Evolutionary conservation across 202 grass and related monocot species (phyloP), one percentile per base, ranked within the genome.

Genomic region (Zoysia matrella): DNA sequence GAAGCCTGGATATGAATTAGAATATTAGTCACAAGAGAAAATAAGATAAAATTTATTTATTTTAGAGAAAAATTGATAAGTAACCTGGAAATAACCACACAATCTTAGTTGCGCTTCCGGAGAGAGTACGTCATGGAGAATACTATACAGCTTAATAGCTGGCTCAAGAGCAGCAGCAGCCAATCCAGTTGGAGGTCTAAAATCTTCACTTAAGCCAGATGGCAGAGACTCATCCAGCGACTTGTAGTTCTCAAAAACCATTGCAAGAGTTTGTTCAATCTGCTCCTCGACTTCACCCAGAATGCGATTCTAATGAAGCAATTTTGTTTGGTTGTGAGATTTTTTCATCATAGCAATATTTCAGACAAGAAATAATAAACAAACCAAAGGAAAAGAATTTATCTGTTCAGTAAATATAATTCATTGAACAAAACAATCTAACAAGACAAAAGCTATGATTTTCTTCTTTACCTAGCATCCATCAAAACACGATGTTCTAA

Each of bases 81-180:
- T 74, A 64, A 95, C 96, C 92, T 98, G 92, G 84, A 99, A 99
- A 71, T 99, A 95, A 96, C 91, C 85, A 62, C 93, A 99, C 14
- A 99, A 70, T 83, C 92, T 94, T 48, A 99, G 30, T 36, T 36
- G 30, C 30, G 30, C 30, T 36, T 36, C 30, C 1, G 30, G 30
- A 36, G 30, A 36, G 30, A 36, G 30, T 36, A 36, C 30, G 30
- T 36, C 30, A 36, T 36, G 30, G 30, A 36, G 30, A 36, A 36
- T 36, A 36, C 30, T 36, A 36, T 36, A 36, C 30, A 36, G 30
- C 30, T 36, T 36, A 36, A 36, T 36, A 36, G 30, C 30, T 36
- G 30, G 30, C 30, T 36, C 30, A 0, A 36, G 30, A 36, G 30
- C 30, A 36, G 30, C 30, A 36, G 1, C 30, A 36, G 30, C 30